Evolutionary conservation across 2,329 filamentous ascomycete species (phyloP).

Genomic region (Knoxdaviesia proteae): DNA sequence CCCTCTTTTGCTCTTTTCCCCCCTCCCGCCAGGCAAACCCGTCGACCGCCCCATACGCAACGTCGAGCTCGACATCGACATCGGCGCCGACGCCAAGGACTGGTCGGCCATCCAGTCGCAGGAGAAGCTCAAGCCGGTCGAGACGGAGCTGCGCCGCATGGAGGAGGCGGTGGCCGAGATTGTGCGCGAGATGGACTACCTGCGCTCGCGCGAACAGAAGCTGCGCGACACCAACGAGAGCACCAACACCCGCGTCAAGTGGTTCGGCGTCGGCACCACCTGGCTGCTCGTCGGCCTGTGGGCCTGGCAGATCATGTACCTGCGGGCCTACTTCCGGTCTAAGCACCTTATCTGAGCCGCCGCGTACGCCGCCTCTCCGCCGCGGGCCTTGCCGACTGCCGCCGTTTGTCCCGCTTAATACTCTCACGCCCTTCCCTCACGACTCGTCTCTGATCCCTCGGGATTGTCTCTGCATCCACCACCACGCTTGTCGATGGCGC

Average conservation of each 20-base stretch:
- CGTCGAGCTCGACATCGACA: conserved; percentile 85
- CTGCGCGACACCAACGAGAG: conserved; percentile 97
- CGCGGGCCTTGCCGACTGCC: no score
- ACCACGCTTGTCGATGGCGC: no score
- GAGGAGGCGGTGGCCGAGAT: conserved; percentile 81
- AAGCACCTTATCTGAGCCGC: conserved; percentile 44
- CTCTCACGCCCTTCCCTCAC: no score
- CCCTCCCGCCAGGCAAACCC: conserved; percentile 6
- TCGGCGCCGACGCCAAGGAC: conserved; percentile 91
- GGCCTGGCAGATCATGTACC: conserved; percentile 93
- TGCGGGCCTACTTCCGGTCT: conserved; percentile 89
- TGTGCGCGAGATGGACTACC: conserved; percentile 89
- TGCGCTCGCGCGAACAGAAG: conserved; percentile 76
- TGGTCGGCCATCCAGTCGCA: conserved; percentile 91
- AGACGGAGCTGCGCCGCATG: conserved; percentile 80
- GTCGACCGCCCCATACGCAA: conserved; percentile 38
- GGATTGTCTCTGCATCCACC: no score
- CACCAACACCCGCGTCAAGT: conserved; percentile 96
- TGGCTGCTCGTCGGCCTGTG: conserved; percentile 75
- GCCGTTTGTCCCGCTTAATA: no score
- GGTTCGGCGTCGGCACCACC: conserved; percentile 91
- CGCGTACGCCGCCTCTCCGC: no score
- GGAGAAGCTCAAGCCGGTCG: conserved; percentile 94
- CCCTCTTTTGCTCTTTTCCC: no score
- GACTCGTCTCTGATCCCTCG: no score